phyloP scores from a whole-genome alignment of 2,329 filamentous ascomycete species.

The Botryotinia convoluta region DNA sequence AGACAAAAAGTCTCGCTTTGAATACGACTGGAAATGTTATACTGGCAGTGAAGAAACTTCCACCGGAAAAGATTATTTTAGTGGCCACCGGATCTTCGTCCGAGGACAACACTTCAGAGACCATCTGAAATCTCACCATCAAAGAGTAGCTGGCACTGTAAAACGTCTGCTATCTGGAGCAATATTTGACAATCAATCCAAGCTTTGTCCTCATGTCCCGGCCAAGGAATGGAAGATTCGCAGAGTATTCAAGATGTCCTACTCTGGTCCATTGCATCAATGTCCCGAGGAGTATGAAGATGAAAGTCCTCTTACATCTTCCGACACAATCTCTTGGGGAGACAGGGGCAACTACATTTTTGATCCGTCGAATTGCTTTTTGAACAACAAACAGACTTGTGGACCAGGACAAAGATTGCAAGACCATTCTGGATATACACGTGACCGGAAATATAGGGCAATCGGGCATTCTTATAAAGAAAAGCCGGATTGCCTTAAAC shows the following conservation, averaged over 20 bases:
- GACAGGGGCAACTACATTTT: neutral
- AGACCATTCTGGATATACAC: neutral
- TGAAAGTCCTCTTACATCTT: neutral
- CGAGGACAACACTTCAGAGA: neutral
- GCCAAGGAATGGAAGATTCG: neutral
- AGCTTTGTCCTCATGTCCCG: neutral
- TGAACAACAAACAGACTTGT: neutral
- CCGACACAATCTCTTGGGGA: neutral
- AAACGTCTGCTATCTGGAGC: neutral
- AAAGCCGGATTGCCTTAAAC: neutral
- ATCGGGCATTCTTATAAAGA: neutral
- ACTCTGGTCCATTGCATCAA: neutral
- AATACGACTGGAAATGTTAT: neutral
- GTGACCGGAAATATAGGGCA: neutral
- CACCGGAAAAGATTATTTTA: too few species aligned
- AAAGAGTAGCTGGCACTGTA: fast-evolving
- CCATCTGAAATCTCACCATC: neutral
- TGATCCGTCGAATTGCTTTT: neutral
- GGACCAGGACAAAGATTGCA: neutral
- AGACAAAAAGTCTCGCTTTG: neutral
- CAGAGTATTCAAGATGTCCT: neutral
- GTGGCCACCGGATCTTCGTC: too few species aligned
- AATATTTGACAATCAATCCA: neutral
- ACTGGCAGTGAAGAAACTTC: neutral
- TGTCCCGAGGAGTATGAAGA: fast-evolving